phyloP scores from a whole-genome alignment of 23 red algal genomes.

The Cyanidiococcus yangmingshanensis region DNA sequence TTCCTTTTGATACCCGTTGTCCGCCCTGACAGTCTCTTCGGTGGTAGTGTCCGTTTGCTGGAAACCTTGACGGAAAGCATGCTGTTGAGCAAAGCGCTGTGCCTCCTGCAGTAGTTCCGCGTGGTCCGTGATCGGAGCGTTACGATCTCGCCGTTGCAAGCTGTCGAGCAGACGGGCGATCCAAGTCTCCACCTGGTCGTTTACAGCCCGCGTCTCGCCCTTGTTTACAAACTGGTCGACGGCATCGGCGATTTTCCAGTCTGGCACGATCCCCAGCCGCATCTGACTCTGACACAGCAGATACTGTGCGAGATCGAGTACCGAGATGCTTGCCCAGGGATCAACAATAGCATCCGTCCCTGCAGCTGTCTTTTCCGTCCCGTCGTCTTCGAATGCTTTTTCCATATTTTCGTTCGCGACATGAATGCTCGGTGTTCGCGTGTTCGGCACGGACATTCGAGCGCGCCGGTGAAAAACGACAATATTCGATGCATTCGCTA shows the following conservation, averaged over 20 bases:
- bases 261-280: slow-evolving; percentile 50
- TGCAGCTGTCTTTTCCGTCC: neutral
- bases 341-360: neutral
- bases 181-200: slow-evolving; percentile 40
- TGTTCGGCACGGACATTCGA: neutral
- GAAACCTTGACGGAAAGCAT: neutral
- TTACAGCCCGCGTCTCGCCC: slow-evolving; percentile 49
- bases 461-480: slow-evolving; percentile 38
- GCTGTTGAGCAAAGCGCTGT: neutral
- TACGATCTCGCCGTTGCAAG: neutral
- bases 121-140: neutral
- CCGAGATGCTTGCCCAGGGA: slow-evolving; percentile 8
- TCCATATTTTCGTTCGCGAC: neutral
- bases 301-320: slow-evolving; percentile 50
- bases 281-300: slow-evolving; percentile 32
- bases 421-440: neutral
- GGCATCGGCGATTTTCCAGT: slow-evolving; percentile 39
- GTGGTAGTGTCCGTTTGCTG: neutral
- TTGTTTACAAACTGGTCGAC: slow-evolving; percentile 89
- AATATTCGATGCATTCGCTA: slow-evolving; percentile 59
- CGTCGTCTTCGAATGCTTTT: neutral
- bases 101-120: neutral
- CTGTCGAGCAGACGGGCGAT: neutral
- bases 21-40: too few species aligned
- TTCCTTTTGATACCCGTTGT: too few species aligned